Evolutionary conservation across 1,284 basidiomycete species (phyloP), one percentile per base, ranked within the genome.

Genomic region (Ganoderma resinaceum): DNA sequence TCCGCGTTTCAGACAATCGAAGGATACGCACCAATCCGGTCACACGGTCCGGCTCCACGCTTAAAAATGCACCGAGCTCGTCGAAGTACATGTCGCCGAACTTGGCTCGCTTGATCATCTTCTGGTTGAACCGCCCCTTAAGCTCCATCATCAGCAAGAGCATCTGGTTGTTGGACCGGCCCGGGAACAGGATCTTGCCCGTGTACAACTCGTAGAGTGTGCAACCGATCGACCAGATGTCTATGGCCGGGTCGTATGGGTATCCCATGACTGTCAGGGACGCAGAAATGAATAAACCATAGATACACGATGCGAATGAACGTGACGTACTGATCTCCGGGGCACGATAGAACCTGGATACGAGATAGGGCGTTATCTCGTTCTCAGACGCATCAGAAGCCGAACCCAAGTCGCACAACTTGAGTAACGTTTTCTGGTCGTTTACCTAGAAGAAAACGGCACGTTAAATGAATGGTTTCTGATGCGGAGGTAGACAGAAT

Each of bases 131-230:
- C 61, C 96, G 90, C 40, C 98, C 97, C 79, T 95, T 96, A 53
- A 98, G 85, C 80, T 99, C 96, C 95, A 97, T 97, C 93, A 97
- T 96, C 70, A 96, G 89, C 69, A 96, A 86, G 16, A 99, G 85
- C 97, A 99, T 99, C 76, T 99, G 96, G 78, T 99, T 99, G 83
- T 99, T 99, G 37, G 93, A 95, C 38, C 95, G 90, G 16, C 97
- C 98, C 0, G 98, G 97, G 78, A 99, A 97, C 37, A 99, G 89
- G 67, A 99, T 99, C 83, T 98, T 98, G 80, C 98, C 98, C 2
- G 97, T 99, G 81, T 96, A 99, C 6, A 99, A 86, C 80, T 99
- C 98, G 81, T 97, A 99, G 8, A 99, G 85, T 5, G 98, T 99
- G 81, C 98, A 99, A 1, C 96, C 98, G 63, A 98, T 91, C 0